A percentile compares a stretch with the other conserved stretches of the same genome.
These are phyloP conservation scores for Xylogone sp. DNA, from an alignment of 2,329 filamentous ascomycete genomes.

Conservation along the genomic window DNA sequence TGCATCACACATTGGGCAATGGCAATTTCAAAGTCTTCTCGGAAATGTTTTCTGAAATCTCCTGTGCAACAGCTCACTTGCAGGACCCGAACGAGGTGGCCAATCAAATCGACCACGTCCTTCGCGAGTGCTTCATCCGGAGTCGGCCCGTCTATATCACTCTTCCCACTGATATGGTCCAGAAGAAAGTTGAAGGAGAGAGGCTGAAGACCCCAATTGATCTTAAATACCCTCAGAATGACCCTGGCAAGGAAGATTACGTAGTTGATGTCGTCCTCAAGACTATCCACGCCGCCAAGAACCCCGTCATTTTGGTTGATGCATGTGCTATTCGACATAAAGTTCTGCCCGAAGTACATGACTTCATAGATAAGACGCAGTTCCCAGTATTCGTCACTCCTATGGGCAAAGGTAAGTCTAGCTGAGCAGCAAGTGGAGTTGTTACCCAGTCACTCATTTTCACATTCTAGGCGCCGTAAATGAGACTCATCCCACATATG, in stretches of 20 bases:
- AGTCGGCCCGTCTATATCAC: conserved; percentile 81
- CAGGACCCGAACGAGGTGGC: conserved; percentile 68
- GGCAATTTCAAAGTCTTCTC: conserved; percentile 81
- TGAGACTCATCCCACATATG: conserved; percentile 71
- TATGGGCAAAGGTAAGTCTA: conserved; percentile 69
- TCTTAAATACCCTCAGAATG: conserved; percentile 59
- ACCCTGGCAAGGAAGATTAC: conserved; percentile 70
- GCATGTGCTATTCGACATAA: conserved; percentile 77
- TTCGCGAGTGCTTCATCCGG: conserved; percentile 69
- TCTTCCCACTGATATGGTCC: conserved; percentile 76
- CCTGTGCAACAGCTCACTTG: conserved; percentile 67
- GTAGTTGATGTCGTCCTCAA: conserved; percentile 77
- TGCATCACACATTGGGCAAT: conserved; percentile 71
- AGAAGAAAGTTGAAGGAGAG: conserved; percentile 70
- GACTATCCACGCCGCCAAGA: conserved; percentile 68
- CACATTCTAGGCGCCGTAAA: conserved; percentile 53
- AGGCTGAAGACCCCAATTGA: conserved; percentile 69
- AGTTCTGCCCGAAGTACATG: conserved; percentile 67
- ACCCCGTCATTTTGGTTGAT: conserved; percentile 77
- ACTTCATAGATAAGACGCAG: conserved; percentile 67
- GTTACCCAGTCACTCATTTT: background rate
- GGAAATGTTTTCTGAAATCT: conserved; percentile 71
- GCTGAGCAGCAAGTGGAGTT: background rate
- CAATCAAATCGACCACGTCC: conserved; percentile 70
- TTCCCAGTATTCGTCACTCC: conserved; percentile 84